Evolutionary conservation across 139 green algal species (phyloP).

Genomic region (Edaphochlamys debaryana): DNA sequence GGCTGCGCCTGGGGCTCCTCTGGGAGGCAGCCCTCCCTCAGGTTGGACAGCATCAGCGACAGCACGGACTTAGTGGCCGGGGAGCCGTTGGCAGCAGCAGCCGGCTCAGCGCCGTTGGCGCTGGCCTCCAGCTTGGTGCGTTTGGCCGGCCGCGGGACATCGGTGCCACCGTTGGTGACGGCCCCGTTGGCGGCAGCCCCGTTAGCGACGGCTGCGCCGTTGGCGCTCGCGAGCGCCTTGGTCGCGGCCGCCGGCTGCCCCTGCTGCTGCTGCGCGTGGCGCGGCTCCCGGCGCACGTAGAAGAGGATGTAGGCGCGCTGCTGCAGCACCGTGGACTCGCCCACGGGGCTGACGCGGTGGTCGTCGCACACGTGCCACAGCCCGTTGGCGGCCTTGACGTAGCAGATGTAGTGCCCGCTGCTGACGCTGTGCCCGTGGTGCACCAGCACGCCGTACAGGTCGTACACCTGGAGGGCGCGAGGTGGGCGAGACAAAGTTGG

Average conservation of each 20-base stretch:
- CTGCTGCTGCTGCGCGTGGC: background rate
- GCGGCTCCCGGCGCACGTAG: slow-evolving; percentile 71
- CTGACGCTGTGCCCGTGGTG: slow-evolving; percentile 86
- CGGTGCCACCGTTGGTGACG: no score
- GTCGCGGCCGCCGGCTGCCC: background rate
- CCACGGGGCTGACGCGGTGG: slow-evolving; percentile 59
- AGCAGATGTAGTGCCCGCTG: slow-evolving; percentile 93
- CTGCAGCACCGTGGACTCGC: slow-evolving; percentile 66
- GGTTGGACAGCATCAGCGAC: slow-evolving; percentile 8
- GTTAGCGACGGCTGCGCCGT: no score
- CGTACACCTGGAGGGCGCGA: slow-evolving; percentile 65
- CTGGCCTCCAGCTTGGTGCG: background rate
- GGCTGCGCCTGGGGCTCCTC: no score
- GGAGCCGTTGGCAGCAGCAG: background rate
- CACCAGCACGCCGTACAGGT: slow-evolving; percentile 93
- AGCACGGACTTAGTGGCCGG: no score
- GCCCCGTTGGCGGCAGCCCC: no score
- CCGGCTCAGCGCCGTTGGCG: background rate
- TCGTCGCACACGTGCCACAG: slow-evolving; percentile 93
- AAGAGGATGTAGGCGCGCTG: slow-evolving; percentile 98
- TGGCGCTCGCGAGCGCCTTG: no score
- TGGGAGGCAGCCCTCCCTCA: slow-evolving; percentile 3
- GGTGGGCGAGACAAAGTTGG: no score
- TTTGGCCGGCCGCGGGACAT: background rate
- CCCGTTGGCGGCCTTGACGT: slow-evolving; percentile 78